Percentiles rank a stretch among this genome's conserved stretches.
These are phyloP conservation scores for Exophiala phaeomuriformis DNA, from an alignment of 2,329 filamentous ascomycete genomes.

Conservation along the genomic window DNA sequence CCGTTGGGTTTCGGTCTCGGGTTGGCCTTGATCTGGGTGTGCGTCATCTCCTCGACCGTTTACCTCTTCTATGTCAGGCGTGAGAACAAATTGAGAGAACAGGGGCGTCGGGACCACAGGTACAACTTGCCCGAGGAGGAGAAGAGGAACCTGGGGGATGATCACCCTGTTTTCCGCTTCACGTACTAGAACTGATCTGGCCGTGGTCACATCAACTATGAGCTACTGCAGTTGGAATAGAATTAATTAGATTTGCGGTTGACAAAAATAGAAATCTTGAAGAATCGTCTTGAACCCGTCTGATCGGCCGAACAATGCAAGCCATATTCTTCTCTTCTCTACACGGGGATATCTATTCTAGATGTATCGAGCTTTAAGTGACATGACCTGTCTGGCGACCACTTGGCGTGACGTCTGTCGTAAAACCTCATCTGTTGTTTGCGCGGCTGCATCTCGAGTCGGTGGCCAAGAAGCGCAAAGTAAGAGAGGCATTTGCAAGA, in stretches of 20 bases:
- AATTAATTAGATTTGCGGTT: too few relatives aligned
- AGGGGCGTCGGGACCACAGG: slow-evolving; percentile 27
- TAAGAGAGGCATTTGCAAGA: too few relatives aligned
- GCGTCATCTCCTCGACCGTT: slow-evolving; percentile 29
- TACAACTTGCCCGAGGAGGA: slow-evolving; percentile 26
- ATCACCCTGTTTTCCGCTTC: slow-evolving; percentile 33
- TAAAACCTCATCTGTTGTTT: too few relatives aligned
- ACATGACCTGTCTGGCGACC: too few relatives aligned
- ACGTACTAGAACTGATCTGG: slow-evolving; percentile 24
- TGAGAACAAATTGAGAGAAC: slow-evolving; percentile 31
- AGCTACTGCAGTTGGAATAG: too few relatives aligned
- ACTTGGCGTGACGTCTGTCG: too few relatives aligned
- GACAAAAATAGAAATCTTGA: neutral
- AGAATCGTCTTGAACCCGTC: neutral
- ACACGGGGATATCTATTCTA: too few relatives aligned
- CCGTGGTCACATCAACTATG: neutral
- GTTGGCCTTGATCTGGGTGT: slow-evolving; percentile 34
- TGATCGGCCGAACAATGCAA: too few relatives aligned
- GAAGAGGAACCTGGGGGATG: slow-evolving; percentile 32
- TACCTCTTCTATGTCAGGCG: slow-evolving; percentile 32
- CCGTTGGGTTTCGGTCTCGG: slow-evolving; percentile 35
- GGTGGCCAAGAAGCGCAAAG: too few relatives aligned
- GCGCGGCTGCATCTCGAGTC: too few relatives aligned
- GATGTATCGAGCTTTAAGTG: too few relatives aligned
- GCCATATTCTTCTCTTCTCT: too few relatives aligned